A percentile compares a stretch with the other conserved stretches of the same genome.
Evolutionary conservation across 768 basidiomycete genomes (phyloP).

Genomic region (Kwoniella newhampshirensis): DNA sequence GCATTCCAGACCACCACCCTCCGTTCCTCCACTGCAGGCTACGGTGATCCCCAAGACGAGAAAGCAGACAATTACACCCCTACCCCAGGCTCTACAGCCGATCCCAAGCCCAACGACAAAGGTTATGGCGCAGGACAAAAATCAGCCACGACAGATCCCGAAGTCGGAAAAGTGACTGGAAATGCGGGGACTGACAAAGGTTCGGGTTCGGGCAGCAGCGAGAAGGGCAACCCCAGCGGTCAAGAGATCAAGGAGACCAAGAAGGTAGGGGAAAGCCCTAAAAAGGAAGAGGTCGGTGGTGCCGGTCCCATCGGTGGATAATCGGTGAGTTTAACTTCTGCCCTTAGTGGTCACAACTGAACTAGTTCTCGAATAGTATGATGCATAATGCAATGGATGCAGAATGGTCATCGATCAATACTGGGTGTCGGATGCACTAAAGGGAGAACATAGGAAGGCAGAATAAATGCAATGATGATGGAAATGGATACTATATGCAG

Average conservation of each 20-base stretch:
- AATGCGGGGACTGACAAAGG: constrained; percentile 26
- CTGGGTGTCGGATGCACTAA: neutral
- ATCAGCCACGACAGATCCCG: constrained; percentile 33
- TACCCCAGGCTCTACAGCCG: constrained; percentile 24
- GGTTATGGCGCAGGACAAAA: constrained; percentile 25
- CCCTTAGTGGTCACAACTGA: too few relatives aligned
- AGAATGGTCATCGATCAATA: constrained; percentile 1
- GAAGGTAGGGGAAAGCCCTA: constrained; percentile 45
- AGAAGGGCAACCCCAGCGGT: constrained; percentile 12
- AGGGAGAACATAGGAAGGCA: neutral
- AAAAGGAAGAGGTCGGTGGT: constrained; percentile 40
- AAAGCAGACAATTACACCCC: constrained; percentile 39
- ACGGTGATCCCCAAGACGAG: constrained; percentile 46
- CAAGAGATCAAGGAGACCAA: constrained; percentile 46
- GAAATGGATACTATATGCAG: constrained; percentile 5
- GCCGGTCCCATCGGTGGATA: constrained; percentile 46
- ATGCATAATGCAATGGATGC: constrained; percentile 17
- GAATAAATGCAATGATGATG: constrained; percentile 4
- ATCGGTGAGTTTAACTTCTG: constrained; percentile 15
- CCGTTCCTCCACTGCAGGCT: constrained; percentile 34
- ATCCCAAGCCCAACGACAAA: constrained; percentile 31
- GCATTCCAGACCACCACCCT: constrained; percentile 15
- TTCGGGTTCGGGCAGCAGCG: constrained; percentile 8
- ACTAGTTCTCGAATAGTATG: too few relatives aligned
- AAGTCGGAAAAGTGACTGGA: constrained; percentile 18